Evolutionary conservation across 164 flowering plant species (phyloP), one percentile per base, ranked within the genome.

Genomic region (Stephania japonica): DNA sequence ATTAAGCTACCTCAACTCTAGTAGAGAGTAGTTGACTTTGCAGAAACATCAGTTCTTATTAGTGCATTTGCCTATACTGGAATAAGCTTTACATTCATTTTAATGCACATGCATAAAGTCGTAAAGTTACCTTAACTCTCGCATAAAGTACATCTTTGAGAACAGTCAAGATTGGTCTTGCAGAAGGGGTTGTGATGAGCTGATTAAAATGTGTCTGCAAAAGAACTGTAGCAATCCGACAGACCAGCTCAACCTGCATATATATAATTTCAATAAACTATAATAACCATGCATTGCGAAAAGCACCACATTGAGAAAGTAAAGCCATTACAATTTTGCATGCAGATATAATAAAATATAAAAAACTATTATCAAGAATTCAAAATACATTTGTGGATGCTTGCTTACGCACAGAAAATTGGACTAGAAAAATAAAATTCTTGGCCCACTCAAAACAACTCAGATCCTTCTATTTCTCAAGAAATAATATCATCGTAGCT

Each of bases 221-320:
- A 67, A 96, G 82, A 71, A 92, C 73, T 67, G 90, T 88, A 23
- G 87, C 84, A 68, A 93, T 79, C 79, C 97, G 85, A 76, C 94
- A 87, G 25, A 92, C 90, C 75, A 93, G 91, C 86, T 96, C 98
- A 67, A 92, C 88, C 99, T 93, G 92, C 79, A 79, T 1, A 53
- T 53, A 79, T 1, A 53, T 53, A 67, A 38, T 44, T 70, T 42
- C 65, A 27, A n/a, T n/a, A n/a, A 53, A 72, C 42, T 43, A 44
- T 72, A 41, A 72, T 42, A 42, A 59, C 43, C 23, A 11, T 53
- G 16, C 32, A 21, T 38, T 11, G 27, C 44, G 38, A 21, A 41
- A 19, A 12, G 11, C n/a, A 42, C 14, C 70, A 68, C 25, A 18
- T 14, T 61, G 8, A 61, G 64, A 61, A 2, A 0, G 21, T 23